phyloP scores from a whole-genome alignment of 768 basidiomycete species.

The Boletus coccyginus region DNA sequence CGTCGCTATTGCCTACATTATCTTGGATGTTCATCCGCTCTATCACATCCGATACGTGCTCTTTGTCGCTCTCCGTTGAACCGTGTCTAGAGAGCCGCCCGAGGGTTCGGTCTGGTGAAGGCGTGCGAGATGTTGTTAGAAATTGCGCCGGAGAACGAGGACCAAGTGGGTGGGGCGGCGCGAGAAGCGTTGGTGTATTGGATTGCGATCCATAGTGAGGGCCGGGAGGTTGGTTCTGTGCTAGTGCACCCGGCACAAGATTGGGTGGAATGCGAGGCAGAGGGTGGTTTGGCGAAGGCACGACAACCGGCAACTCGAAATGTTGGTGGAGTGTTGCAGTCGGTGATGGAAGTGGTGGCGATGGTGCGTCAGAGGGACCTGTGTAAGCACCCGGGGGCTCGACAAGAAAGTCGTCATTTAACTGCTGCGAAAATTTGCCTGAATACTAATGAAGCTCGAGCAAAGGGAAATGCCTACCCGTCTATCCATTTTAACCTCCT shows the following conservation, averaged over 20 bases:
- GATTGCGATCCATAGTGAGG: constrained; percentile 26
- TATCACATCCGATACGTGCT: constrained; percentile 24
- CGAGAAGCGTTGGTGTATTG: constrained; percentile 41
- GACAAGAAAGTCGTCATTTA: constrained; percentile 21
- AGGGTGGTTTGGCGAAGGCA: constrained; percentile 33
- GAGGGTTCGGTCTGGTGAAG: constrained; percentile 56
- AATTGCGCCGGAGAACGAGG: constrained; percentile 60
- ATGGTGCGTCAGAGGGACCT: constrained; percentile 31
- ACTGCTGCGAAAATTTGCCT: constrained; percentile 12
- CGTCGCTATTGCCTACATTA: constrained; percentile 25
- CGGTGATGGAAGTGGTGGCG: constrained; percentile 26
- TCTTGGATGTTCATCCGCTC: constrained; percentile 30
- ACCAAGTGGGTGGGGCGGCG: constrained; percentile 71
- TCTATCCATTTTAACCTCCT: constrained; percentile 63
- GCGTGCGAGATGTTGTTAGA: constrained; percentile 55
- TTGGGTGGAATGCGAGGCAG: constrained; percentile 38
- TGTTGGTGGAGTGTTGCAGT: constrained; percentile 31
- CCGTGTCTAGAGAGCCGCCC: constrained; percentile 17
- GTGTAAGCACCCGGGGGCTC: constrained; percentile 20
- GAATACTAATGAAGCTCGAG: constrained; percentile 18
- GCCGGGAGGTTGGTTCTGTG: constrained; percentile 11
- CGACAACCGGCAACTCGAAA: constrained; percentile 30
- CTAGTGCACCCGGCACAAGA: constrained; percentile 17
- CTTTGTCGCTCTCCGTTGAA: constrained; percentile 25
- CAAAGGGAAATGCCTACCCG: constrained; percentile 45